These are phyloP conservation scores for Solanum hybrid DNA, from an alignment of 305 asterid genomes.

Conservation along the genomic window DNA sequence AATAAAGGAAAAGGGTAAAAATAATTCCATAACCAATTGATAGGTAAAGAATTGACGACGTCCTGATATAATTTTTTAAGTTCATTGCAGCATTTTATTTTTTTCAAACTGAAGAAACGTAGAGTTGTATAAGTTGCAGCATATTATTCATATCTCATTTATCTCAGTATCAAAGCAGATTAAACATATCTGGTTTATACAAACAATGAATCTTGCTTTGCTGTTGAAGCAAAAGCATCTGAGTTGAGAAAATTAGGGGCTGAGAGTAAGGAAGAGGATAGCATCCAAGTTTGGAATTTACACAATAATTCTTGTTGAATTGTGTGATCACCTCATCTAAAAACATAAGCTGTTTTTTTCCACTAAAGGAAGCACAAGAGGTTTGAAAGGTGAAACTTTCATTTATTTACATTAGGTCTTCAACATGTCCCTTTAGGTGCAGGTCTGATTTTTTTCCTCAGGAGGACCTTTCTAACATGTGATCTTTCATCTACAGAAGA, in stretches of 20 bases:
- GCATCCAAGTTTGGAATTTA: background rate
- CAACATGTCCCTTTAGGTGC: background rate
- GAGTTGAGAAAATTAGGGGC: background rate
- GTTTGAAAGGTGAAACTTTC: background rate
- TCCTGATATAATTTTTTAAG: background rate
- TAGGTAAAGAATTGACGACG: background rate
- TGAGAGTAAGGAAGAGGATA: background rate
- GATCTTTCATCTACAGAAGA: background rate
- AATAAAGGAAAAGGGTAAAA: background rate
- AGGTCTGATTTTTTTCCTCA: background rate
- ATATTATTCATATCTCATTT: background rate
- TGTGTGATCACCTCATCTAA: background rate
- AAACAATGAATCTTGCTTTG: background rate
- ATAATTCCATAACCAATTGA: background rate
- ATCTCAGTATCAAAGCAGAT: background rate
- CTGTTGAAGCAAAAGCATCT: background rate
- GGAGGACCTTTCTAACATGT: background rate
- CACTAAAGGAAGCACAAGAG: background rate
- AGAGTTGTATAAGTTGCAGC: background rate
- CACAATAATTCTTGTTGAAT: background rate
- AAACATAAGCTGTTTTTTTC: background rate
- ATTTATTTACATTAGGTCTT: background rate
- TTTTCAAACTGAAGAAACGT: background rate
- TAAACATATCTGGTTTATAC: background rate
- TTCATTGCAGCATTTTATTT: background rate